Evolutionary conservation across 2,329 filamentous ascomycete genomes (phyloP), one percentile per base, ranked within the genome.

Genomic region (Bretziella fagacearum): DNA sequence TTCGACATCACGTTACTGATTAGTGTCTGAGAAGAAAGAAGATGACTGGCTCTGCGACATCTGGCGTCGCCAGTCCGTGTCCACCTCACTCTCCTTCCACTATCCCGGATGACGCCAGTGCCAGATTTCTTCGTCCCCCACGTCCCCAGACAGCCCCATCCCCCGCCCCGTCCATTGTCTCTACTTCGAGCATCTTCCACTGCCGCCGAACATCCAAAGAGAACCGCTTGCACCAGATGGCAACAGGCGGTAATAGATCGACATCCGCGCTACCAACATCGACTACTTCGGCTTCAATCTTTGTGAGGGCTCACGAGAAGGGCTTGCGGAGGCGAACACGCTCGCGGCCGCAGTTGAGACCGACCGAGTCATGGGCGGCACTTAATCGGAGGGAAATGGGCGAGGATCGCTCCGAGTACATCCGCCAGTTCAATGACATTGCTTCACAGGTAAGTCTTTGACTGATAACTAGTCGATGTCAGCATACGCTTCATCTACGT

Each of bases 351-450:
- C 48, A 50, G 40, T 36, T 50, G 25, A 44, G 48, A 20, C 48
- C 44, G n/a, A 47, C 37, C 18, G 48, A 50, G 44, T 44, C 48
- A 15, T 50, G 48, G 48, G 48, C 48, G 3, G 33, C 25, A 17
- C 40, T 50, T 22, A 44, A 50, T 20, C 44, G 44, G 4, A 39
- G 60, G 3, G 71, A 73, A 33, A 67, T 69, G 25, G 57, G 68
- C 13, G 65, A 69, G 29, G 65, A 70, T 46, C 64, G 72, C 25
- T 56, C 60, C 1, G 55, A 59, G 2, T 74, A 73, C 55, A 57
- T 78, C 4, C 55, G 67, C 6, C 71, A 77, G 53, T 81, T 78
- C 57, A 80, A 80, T 56, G 62, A 65, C 3, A 57, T 79, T 4
- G 76, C 77, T 2, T 67, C 64, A 48, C 73, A 73, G 66, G 75